Conservation (phyloP, 768 basidiomycete species). For the Russula earlei region DNA sequence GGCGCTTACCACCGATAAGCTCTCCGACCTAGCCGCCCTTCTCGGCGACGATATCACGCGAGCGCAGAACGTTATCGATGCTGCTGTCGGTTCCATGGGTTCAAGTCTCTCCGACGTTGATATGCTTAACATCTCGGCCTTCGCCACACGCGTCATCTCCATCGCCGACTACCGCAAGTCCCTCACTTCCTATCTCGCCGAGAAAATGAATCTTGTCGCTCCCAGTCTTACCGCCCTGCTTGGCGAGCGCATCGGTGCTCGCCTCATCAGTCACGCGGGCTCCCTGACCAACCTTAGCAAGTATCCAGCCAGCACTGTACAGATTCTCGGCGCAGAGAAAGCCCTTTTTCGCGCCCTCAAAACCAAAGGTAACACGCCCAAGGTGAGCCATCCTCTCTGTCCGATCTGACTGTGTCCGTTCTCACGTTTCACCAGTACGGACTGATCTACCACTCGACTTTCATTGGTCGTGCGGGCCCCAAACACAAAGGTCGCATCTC, state of each 20-base stretch:
- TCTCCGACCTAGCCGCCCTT: slow-evolving; percentile 68
- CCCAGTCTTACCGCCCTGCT: slow-evolving; percentile 86
- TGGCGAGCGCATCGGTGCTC: slow-evolving; percentile 86
- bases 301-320: slow-evolving; percentile 96
- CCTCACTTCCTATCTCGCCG: slow-evolving; percentile 74
- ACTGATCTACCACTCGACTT: slow-evolving; percentile 92
- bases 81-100: slow-evolving; percentile 91
- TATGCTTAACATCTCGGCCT: slow-evolving; percentile 90
- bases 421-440: slow-evolving; percentile 58
- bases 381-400: slow-evolving; percentile 37
- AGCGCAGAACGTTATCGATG: slow-evolving; percentile 92
- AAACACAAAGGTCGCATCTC: slow-evolving; percentile 97
- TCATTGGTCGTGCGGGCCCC: slow-evolving; percentile 89
- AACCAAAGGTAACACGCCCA: slow-evolving; percentile 98
- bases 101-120: slow-evolving; percentile 85
- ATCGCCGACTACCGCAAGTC: slow-evolving; percentile 92
- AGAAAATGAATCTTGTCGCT: slow-evolving; percentile 98
- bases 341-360: slow-evolving; percentile 95
- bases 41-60: slow-evolving; percentile 77
- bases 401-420: not conserved
- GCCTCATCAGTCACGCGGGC: slow-evolving; percentile 92
- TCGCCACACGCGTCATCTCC: slow-evolving; percentile 83
- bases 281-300: slow-evolving; percentile 95
- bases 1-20: slow-evolving; percentile 62
- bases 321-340: slow-evolving; percentile 97